Base-by-base conservation (phyloP, 2,329 filamentous ascomycete genomes). In the Alternaria hordeiaustralica region DNA sequence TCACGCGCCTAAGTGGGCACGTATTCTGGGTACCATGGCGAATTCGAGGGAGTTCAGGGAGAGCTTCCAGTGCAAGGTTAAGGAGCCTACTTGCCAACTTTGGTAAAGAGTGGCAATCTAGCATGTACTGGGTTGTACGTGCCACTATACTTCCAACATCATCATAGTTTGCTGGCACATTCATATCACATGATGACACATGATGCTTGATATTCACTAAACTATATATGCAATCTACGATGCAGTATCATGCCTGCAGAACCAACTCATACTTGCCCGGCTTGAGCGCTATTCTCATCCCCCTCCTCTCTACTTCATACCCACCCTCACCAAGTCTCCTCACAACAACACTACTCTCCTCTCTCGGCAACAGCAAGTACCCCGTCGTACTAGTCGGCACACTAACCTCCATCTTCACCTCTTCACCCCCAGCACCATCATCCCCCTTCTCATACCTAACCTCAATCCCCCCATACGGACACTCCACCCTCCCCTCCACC, bases 21-120 rank as follows among this genome's bases (percentile, higher is more conserved):
- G 90, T 46, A 74, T 77, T 69, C 85, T 77, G 67, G 88, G 89
- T 5, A 89, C 89, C 0, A 87, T 90, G 81, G 85, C 86, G 0
- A 92, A 93, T 71, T 91, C 89, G 28, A 83, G 84, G 26, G 88
- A 88, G 18, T 93, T 93, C 73, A 85, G 84, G 61, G 87, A 91
- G 75, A 88, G 87, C 10, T 93, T 92, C 76, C 81, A 87, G 50
- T 93, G 90, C 73, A 84, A 87, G 15, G 81, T 81, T 3, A 90
- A 88, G 80, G 84, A 91, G 75, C 90, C 90, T 0, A 87, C 85
- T 30, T 93, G 90, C 76, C 87, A 92, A 79, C 79, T 93, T 61
- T 92, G 90, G 90, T 93, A 84, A 36, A 30, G 3, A 43, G 12
- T 30, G 5, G 3, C 0, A 11, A 2, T 5, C 3, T 25, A 2